Base-by-base conservation (phyloP, 768 basidiomycete genomes). In the Russula earlei region DNA sequence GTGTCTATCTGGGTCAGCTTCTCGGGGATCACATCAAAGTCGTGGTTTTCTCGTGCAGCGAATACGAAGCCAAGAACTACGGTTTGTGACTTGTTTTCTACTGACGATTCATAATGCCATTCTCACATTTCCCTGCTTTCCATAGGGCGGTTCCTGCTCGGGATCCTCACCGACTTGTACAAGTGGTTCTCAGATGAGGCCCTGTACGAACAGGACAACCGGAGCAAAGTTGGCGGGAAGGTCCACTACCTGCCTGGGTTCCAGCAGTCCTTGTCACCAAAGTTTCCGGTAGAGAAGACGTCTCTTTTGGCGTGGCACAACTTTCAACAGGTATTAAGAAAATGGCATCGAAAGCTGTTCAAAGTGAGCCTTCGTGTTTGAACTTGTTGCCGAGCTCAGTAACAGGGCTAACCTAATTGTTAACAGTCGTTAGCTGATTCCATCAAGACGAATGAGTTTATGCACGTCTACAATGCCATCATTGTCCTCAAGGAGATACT, bases 381-480 rank as follows among this genome's bases (percentile, higher is more conserved):
- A 5, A 5, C 17, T 9, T 25, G 14, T 27, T 10, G 15, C 29
- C 22, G 22, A 4, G 24, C 25, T 20, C 22, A n/a, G 38, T 10
- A 27, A 40, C 15, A 31, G 6, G 8, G 24, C 27, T 54, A 27
- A 53, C 11, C 27, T 22, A 10, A 15, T 42, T 17, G 15, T 22
- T 17, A 44, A n/a, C 50, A 93, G 93, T 82, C 81, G 54, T 82
- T 97, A 62, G 74, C 77, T 19, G 85, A 82, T 31, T 92, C 87
- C 66, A 85, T 97, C 58, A 79, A 84, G 64, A 86, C 92, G 2
- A 81, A 80, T 48, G 94, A 94, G 65, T 98, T 94, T 68, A 95
- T 97, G 88, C 92, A 92, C 64, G 89, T 97, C 52, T 94, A 95
- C 70, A 99, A 99, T 66, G 80, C 91, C n/a, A 88, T 98, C 69